Base-by-base conservation (phyloP, 345 rosid species). In the Acer yangbiense region DNA sequence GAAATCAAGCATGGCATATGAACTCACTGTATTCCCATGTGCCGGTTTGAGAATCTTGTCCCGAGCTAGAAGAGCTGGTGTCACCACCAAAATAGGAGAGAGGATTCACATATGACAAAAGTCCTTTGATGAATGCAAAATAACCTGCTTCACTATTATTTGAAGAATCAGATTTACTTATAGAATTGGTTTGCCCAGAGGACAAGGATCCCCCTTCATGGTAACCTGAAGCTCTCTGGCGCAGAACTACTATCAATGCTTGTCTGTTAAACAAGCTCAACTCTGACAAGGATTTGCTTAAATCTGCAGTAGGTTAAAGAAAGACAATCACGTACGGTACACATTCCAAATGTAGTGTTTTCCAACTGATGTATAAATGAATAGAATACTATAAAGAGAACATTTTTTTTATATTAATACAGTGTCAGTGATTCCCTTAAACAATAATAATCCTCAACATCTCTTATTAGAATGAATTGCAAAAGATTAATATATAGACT, bases 181-280 rank as follows among this genome's bases (percentile, higher is more conserved):
- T 18, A 21, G 78, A 64, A 81, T 39, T 71, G 32, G 73, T 69
- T 67, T 54, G 78, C 69, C 73, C 73, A 76, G 85, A 82, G 11
- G 88, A 76, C 61, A 77, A 60, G 55, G 89, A 80, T 68, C 71
- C 82, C 82, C 82, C 89, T 82, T 86, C 77, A 48, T 76, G 75
- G 75, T 82, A 70, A 72, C 81, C 80, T 16, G 84, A 69, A 68
- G 84, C 80, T 77, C 80, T 80, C 77, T 74, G 86, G 75, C 41
- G 93, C 1, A 87, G 92, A 73, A 95, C 97, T 78, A 92, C 94
- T 54, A 95, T 78, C 83, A 95, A 81, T 76, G 98, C 93, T 86
- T 95, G 98, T 85, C 98, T 92, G 72, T 84, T 89, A 50, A 84
- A 83, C 82, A 95, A 84, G 71, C 88, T 88, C 87, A 95, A 81